A percentile compares a stretch with the other conserved stretches of the same genome.
Evolutionary conservation across 2,329 filamentous ascomycete species (phyloP).

Genomic region (Fusarium tuaranense): DNA sequence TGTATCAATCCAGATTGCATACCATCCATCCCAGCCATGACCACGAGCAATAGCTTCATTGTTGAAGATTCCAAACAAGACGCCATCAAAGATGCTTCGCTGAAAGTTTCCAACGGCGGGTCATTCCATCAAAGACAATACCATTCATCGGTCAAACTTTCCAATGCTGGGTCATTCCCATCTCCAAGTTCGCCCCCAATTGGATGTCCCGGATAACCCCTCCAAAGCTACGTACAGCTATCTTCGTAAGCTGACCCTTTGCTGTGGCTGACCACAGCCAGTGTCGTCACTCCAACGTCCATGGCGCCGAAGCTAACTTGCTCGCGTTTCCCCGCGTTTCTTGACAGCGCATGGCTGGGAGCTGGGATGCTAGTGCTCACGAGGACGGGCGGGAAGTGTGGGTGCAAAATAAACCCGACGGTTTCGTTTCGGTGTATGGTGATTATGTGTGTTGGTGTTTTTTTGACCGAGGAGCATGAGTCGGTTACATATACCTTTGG

Average conservation of each 20-base stretch:
- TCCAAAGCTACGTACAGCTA: not conserved
- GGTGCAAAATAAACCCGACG: conserved; percentile 18
- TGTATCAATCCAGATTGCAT: not conserved
- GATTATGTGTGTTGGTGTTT: conserved; percentile 9
- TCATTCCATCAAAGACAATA: not conserved
- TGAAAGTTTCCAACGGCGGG: not conserved
- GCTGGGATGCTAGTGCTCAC: conserved; percentile 28
- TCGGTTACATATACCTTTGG: conserved; percentile 22
- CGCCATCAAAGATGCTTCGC: not conserved
- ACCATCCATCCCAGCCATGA: not conserved
- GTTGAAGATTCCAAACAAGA: not conserved
- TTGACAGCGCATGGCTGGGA: conserved; percentile 24
- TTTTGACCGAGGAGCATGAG: conserved; percentile 2
- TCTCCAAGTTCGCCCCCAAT: not conserved
- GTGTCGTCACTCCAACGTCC: conserved; percentile 36
- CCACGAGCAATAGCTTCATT: not conserved
- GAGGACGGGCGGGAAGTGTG: not conserved
- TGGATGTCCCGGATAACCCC: not conserved
- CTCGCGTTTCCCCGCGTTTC: conserved; percentile 30
- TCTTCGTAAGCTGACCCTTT: not conserved
- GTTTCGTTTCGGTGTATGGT: not conserved
- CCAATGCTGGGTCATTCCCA: not conserved
- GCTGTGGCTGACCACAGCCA: conserved; percentile 3
- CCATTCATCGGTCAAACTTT: not conserved
- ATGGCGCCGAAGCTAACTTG: conserved; percentile 16